phyloP scores from a whole-genome alignment of 306 rosid genomes.

The Dryas alaskensis region DNA sequence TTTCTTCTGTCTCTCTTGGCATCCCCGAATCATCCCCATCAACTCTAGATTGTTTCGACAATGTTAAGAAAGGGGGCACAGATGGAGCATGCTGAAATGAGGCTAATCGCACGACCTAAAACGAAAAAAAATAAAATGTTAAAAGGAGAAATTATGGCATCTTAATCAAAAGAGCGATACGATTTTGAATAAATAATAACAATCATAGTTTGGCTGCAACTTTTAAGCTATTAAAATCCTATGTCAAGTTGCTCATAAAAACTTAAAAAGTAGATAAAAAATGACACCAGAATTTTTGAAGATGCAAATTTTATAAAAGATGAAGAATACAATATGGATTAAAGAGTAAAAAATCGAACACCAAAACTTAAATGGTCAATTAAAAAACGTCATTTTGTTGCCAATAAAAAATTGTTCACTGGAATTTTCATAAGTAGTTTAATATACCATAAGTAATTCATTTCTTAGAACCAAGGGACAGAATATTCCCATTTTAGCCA shows the following conservation, averaged over 20 bases:
- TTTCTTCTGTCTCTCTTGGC: constrained; percentile 61
- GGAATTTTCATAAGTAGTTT: background rate
- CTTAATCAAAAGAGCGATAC: background rate
- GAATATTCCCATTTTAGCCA: background rate
- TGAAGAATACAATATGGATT: background rate
- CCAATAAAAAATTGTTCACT: background rate
- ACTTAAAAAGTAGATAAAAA: background rate
- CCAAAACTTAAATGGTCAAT: background rate
- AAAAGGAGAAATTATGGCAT: background rate
- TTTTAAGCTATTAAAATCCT: background rate
- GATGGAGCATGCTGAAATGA: constrained; percentile 99
- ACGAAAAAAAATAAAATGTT: constrained; percentile 14
- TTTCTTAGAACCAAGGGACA: background rate
- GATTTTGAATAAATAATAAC: background rate
- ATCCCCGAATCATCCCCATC: constrained; percentile 65
- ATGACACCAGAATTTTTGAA: background rate
- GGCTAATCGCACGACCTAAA: constrained; percentile 94
- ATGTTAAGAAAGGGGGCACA: constrained; percentile 80
- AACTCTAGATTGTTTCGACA: constrained; percentile 73
- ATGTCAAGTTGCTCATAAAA: background rate
- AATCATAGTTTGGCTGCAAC: background rate
- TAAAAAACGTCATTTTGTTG: background rate
- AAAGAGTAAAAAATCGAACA: background rate
- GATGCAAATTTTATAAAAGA: background rate
- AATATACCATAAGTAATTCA: background rate